Evolutionary conservation across 805 yeast species (phyloP), one percentile per base, ranked within the genome.

Genomic region (Grigorovia jiainica): DNA sequence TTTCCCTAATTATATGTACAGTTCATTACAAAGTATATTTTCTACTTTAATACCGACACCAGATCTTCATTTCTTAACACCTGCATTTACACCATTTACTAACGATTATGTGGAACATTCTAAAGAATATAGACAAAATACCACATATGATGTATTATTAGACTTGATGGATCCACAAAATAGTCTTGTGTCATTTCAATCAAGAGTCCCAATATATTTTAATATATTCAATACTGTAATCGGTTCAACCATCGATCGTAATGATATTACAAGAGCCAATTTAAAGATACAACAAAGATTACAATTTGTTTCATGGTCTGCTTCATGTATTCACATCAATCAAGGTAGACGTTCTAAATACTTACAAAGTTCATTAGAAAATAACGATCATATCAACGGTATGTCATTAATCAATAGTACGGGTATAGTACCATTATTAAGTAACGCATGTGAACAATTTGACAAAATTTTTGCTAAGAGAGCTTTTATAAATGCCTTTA

Each of bases 1-100:
- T 50, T 90, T 83, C 59, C 98, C 98, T 4, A 80, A 92, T 38
- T 87, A 87, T 64, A 81, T 87, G 75, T 89, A 85, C 68, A 84
- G 82, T 55, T 86, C 95, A 3, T 65, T 83, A 50, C 84, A 87
- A 32, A 81, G 94, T 38, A 77, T 92, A 15, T 63, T 87, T 39
- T 79, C 96, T 1, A 77, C 90, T 1, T 63, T 92, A 49, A 75
- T 92, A 2, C 96, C 97, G 2, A 80, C 87, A 0, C 95, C 95
- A 1, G 82, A 82, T 36, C 66, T 83, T 50, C 95, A 87, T 60
- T 86, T 84, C 53, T 54, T 83, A 11, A 70, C 73, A 37, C 81
- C 92, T 8, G 73, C 86, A 44, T 83, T 76, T 54, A 76, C 89
- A 1, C 92, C 92, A n/a, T 83, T 78, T 59, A 76, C 84, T 0